These are phyloP conservation scores for Russula griseocarnosa DNA, from an alignment of 768 basidiomycete genomes.

Conservation along the genomic window DNA sequence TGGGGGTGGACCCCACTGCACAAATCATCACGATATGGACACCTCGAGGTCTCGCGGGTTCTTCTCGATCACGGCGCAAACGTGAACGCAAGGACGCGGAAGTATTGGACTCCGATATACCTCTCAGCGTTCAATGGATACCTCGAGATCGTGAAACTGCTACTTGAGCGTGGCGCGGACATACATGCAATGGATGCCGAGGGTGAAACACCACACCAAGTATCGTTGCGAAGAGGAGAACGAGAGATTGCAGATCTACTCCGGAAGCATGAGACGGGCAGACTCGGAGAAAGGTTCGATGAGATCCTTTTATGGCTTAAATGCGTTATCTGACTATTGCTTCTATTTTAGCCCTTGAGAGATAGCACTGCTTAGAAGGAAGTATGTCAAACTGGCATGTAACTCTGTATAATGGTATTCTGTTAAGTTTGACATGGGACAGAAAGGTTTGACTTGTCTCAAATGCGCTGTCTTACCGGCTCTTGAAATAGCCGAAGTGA, in stretches of 20 bases:
- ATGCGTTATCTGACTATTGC: neutral
- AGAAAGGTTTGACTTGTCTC: too few species aligned
- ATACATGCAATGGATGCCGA: too few species aligned
- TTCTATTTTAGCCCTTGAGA: neutral
- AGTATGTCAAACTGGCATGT: too few species aligned
- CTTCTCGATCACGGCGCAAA: constrained; percentile 4
- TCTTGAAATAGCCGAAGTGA: too few species aligned
- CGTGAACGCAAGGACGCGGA: neutral
- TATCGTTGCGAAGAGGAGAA: neutral
- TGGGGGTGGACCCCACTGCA: neutral
- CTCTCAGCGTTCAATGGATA: too few species aligned
- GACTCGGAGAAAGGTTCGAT: neutral
- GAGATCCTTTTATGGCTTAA: neutral
- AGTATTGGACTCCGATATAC: too few species aligned
- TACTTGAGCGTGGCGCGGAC: too few species aligned
- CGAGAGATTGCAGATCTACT: neutral
- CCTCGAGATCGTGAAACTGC: too few species aligned
- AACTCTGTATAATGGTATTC: too few species aligned
- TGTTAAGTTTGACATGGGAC: too few species aligned
- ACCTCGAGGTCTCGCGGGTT: neutral
- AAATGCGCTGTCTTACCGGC: too few species aligned
- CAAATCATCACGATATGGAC: neutral
- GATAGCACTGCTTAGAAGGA: too few species aligned
- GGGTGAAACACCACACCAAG: neutral
- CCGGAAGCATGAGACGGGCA: neutral